phyloP scores from a whole-genome alignment of 176 grass and related monocot genomes.

The Hyparrhenia diplandra region DNA sequence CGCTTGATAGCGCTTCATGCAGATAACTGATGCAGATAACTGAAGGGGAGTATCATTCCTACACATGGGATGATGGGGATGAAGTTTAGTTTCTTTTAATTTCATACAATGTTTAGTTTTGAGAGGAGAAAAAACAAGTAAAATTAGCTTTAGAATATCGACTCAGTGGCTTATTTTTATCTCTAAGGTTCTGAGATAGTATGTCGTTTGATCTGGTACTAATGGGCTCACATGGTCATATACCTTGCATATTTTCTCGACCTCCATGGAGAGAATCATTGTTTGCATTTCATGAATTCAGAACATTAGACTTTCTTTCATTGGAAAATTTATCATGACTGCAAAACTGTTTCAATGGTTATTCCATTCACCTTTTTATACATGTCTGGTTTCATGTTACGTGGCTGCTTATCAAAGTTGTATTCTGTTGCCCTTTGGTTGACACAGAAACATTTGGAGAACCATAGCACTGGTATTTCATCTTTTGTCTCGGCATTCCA shows the following conservation, averaged over 20 bases:
- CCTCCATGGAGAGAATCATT: not conserved
- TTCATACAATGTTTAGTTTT: too few species aligned
- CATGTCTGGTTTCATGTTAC: constrained; percentile 4
- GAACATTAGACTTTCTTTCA: not conserved
- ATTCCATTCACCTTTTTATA: not conserved
- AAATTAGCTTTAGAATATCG: not conserved
- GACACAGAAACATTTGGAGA: constrained; percentile 24
- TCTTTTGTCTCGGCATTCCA: not conserved
- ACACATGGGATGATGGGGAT: too few species aligned
- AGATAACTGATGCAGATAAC: too few species aligned
- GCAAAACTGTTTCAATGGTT: not conserved
- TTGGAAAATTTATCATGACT: not conserved
- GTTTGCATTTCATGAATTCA: not conserved
- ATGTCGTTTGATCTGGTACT: not conserved
- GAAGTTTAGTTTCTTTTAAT: too few species aligned
- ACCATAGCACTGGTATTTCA: not conserved
- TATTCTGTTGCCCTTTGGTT: not conserved
- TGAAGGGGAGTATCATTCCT: too few species aligned
- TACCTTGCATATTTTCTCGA: not conserved
- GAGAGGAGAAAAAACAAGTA: too few species aligned
- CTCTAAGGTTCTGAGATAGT: not conserved
- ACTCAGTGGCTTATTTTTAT: not conserved
- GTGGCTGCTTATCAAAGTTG: not conserved
- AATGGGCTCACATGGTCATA: not conserved
- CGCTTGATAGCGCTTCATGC: too few species aligned